phyloP scores from a whole-genome alignment of 306 rosid genomes.

The Datisca glomerata region DNA sequence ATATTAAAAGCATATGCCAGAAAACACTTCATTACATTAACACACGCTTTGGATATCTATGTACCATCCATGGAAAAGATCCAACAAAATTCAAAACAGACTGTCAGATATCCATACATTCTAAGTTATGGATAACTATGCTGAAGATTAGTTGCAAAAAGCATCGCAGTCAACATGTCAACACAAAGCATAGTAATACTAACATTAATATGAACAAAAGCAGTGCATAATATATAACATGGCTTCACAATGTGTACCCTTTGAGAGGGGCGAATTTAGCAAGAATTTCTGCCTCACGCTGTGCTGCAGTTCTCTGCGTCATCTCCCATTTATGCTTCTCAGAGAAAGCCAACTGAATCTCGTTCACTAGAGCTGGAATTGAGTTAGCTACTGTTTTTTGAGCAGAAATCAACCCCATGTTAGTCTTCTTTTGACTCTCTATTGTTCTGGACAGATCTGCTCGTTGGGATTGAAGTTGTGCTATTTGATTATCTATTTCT shows the following conservation, averaged over 20 bases:
- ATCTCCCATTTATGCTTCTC: conserved; percentile 12
- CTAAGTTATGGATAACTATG: too few relatives aligned
- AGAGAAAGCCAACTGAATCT: conserved; percentile 10
- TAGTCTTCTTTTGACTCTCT: conserved; percentile 7
- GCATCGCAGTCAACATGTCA: too few relatives aligned
- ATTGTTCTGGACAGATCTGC: neutral
- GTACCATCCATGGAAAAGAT: too few relatives aligned
- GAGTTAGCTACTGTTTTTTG: conserved; percentile 9
- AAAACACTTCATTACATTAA: too few relatives aligned
- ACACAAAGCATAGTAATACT: too few relatives aligned
- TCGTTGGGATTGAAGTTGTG: conserved; percentile 11
- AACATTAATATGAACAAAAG: too few relatives aligned
- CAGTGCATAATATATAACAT: too few relatives aligned
- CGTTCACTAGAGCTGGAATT: conserved; percentile 3
- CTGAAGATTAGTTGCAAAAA: too few relatives aligned
- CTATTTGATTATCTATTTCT: conserved; percentile 18
- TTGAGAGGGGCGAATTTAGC: conserved; percentile 12
- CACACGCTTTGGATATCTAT: too few relatives aligned
- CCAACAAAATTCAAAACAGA: too few relatives aligned
- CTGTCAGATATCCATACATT: too few relatives aligned
- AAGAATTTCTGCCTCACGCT: conserved; percentile 12
- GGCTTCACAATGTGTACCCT: conserved; percentile 10
- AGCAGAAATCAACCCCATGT: conserved; percentile 3
- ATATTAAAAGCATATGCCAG: too few relatives aligned
- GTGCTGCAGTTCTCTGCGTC: neutral